A percentile compares a stretch with the other conserved stretches of the same genome.
Conservation (phyloP, 2,329 filamentous ascomycete species). For the Fusarium foetens region DNA sequence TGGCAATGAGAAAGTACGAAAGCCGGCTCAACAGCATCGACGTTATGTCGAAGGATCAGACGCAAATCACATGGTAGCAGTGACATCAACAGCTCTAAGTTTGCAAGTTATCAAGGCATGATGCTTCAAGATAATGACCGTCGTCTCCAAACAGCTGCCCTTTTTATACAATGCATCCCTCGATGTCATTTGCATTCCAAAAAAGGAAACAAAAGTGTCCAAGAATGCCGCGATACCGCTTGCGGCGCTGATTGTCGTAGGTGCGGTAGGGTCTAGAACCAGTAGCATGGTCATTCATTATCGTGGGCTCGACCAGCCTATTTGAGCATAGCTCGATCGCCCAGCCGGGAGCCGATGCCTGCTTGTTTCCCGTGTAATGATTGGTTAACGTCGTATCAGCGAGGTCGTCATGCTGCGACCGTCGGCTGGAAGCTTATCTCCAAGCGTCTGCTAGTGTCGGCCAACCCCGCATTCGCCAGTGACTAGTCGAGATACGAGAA, state of each 20-base stretch:
- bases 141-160: neutral
- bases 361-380: accelerated
- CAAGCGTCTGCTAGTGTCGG: neutral
- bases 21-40: neutral
- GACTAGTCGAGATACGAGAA: neutral
- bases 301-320: neutral
- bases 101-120: neutral
- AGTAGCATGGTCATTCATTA: neutral
- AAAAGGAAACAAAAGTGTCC: neutral
- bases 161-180: neutral
- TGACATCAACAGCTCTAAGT: neutral
- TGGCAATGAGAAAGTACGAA: too few relatives aligned
- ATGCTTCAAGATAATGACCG: accelerated
- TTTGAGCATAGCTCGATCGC: neutral
- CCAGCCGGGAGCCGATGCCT: neutral
- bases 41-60: too few relatives aligned
- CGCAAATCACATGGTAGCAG: neutral
- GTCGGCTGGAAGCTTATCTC: neutral
- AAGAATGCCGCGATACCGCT: neutral
- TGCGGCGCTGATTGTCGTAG: neutral
- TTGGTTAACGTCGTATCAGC: neutral
- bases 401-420: neutral
- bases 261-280: neutral
- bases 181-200: neutral
- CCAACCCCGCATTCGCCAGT: neutral